Evolutionary conservation across 164 flowering plant genomes (phyloP).

Genomic region (Euptelea pleiosperma): DNA sequence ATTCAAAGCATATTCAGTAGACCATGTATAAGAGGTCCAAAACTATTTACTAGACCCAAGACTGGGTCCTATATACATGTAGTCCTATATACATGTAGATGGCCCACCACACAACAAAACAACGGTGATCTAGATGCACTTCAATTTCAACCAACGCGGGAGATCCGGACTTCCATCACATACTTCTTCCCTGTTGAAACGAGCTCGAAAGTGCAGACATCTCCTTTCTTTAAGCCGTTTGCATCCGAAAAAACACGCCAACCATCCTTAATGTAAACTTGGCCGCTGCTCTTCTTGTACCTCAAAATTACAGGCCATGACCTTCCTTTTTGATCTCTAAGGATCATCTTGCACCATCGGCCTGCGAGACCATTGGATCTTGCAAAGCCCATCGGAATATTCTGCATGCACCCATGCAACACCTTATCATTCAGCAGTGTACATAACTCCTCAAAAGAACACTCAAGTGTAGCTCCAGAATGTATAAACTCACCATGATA

Average conservation of each 20-base stretch:
- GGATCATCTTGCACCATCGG: conserved; percentile 6
- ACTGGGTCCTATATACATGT: too few relatives aligned
- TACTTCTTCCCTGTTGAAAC: too few relatives aligned
- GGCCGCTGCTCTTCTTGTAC: not conserved
- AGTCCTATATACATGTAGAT: too few relatives aligned
- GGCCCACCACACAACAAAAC: too few relatives aligned
- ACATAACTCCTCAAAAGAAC: not conserved
- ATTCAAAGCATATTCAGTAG: too few relatives aligned
- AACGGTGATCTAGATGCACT: too few relatives aligned
- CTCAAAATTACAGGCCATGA: conserved; percentile 5
- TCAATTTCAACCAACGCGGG: too few relatives aligned
- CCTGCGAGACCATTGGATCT: conserved; percentile 2
- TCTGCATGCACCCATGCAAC: not conserved
- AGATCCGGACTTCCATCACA: too few relatives aligned
- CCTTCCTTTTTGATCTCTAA: conserved; percentile 10
- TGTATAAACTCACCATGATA: too few relatives aligned
- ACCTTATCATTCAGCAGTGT: too few relatives aligned
- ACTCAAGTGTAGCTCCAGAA: not conserved
- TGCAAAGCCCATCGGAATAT: conserved; percentile 6
- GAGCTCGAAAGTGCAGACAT: conserved; percentile 16
- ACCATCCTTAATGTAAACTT: conserved; percentile 12
- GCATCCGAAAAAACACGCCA: conserved; percentile 8
- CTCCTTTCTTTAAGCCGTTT: conserved; percentile 16
- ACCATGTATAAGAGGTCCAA: too few relatives aligned
- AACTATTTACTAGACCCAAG: too few relatives aligned